Evolutionary conservation across 2,329 filamentous ascomycete genomes (phyloP), one percentile per base, ranked within the genome.

Genomic region (Talaromyces pinophilus): DNA sequence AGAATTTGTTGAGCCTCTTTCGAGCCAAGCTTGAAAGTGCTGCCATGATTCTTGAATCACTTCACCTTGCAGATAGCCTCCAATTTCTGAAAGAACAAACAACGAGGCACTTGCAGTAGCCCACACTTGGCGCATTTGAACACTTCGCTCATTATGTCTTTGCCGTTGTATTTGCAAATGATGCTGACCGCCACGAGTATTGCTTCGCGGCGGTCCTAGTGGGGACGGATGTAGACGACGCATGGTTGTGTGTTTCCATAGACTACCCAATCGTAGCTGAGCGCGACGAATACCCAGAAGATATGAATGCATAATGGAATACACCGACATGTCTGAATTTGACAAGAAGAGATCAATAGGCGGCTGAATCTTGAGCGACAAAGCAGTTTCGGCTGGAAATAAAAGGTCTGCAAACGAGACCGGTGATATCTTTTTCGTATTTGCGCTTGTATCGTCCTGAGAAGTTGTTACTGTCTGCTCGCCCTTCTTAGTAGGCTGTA

Each of bases 321-420:
- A 99, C 0, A 87, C 86, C 59, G 90, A 86, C 11, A 96, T 80
- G 72, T 98, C 93, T 0, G 88, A 83, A 3, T 86, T 82, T 11
- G 91, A 88, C 33, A 98, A 86, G 72, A 98, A 96, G 35, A 99
- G 85, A 74, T 98, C 93, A 5, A 98, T 80, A 0, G 95, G 93
- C 8, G 96, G 87, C 46, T 89, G 87, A 69, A 97, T 83, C 65
- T 90, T 86, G 67, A 96, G 83, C 0, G 85, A 87, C 48, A 99
- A 83, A 2, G 83, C 81, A 5, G 89, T 90, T 0, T 93, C 88
- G 0, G 89, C 87, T 1, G 92, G 93, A 67, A 98, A 89, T 5
- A 98, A 84, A 0, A 97, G 82, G 70, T 94, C 93, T 63, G 88
- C 87, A 76, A 97, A 98, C 0, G 74, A 73, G 19, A 83, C 74